Base-by-base conservation (phyloP, 2,329 filamentous ascomycete genomes). In the Fusarium newnesense region DNA sequence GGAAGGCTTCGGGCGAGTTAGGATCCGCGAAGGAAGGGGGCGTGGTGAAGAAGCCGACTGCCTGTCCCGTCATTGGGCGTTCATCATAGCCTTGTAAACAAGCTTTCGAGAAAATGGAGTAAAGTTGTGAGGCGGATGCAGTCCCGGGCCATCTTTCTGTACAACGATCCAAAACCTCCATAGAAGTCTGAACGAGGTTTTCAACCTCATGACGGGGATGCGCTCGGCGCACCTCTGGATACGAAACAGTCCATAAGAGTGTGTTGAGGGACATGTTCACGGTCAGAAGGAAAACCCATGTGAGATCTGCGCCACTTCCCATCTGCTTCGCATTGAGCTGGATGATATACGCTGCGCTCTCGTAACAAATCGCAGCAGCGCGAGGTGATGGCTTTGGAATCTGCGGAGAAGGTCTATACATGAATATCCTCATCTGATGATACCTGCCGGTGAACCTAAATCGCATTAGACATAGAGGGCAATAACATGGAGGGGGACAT, bases 211-310 rank as follows among this genome's bases (percentile, higher is more conserved):
- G 91, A 26, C 91, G 90, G 8, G 88, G 81, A 79, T 97, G 92
- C 24, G 89, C 85, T 60, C 89, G 88, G 50, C 96, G 92, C 30
- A 98, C 91, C 73, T 96, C 93, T 7, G 92, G 88, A 78, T 97
- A 98, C 2, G 95, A 97, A 12, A 97, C 88, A 4, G 93, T 91
- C 96, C 96, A 99, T 2, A 99, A 87, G 56, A 98, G 89, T 9
- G 94, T 95, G 79, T 97, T 98, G 64, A 98, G 88, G 9, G 94
- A 91, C 90, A 97, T 96, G 84, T 97, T 98, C 44, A 98, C 88
- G 26, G 93, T 91, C 66, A 97, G 88, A 2, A 97, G 90, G 78
- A 97, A 97, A 47, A 97, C 92, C 96, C 96, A 98, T 2, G 95
- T 98, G 68, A 98, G 87, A 79, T 98, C 96, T 16, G 91, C 91